Evolutionary conservation across 768 basidiomycete species (phyloP).

Genomic region (Phylloporus rhodoxanthus): DNA sequence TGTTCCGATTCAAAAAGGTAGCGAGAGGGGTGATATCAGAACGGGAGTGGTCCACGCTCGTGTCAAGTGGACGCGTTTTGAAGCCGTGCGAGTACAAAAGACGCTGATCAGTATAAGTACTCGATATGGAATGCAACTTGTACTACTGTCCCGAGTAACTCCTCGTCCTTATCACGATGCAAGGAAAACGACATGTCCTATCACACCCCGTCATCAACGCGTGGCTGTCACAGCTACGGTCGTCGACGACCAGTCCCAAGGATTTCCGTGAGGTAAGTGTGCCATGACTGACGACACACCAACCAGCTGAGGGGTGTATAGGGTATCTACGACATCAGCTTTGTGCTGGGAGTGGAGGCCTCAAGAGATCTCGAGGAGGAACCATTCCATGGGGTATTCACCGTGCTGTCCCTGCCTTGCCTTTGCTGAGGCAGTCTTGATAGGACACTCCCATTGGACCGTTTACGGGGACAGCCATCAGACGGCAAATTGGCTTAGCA

Average conservation of each 20-base stretch:
- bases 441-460: constrained; percentile 75
- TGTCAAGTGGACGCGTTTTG: constrained; percentile 51
- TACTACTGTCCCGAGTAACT: not conserved
- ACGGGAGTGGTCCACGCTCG: constrained; percentile 55
- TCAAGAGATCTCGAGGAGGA: constrained; percentile 60
- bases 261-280: constrained; percentile 71
- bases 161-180: constrained; percentile 20
- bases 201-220: constrained; percentile 71
- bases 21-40: constrained; percentile 41
- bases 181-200: constrained; percentile 44
- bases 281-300: not conserved
- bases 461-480: constrained; percentile 73
- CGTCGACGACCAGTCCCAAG: constrained; percentile 54
- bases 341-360: constrained; percentile 81
- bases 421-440: not conserved
- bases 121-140: not conserved
- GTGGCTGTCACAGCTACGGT: constrained; percentile 64
- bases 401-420: not conserved
- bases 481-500: constrained; percentile 74
- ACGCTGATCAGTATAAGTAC: constrained; percentile 42
- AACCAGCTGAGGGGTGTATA: constrained; percentile 25
- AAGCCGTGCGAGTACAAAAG: constrained; percentile 94
- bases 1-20: constrained; percentile 75
- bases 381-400: constrained; percentile 56
- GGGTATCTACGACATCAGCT: constrained; percentile 71